Base-by-base conservation (phyloP, 1,139 yeast genomes). In the Nakaseomyces nivariensis region DNA sequence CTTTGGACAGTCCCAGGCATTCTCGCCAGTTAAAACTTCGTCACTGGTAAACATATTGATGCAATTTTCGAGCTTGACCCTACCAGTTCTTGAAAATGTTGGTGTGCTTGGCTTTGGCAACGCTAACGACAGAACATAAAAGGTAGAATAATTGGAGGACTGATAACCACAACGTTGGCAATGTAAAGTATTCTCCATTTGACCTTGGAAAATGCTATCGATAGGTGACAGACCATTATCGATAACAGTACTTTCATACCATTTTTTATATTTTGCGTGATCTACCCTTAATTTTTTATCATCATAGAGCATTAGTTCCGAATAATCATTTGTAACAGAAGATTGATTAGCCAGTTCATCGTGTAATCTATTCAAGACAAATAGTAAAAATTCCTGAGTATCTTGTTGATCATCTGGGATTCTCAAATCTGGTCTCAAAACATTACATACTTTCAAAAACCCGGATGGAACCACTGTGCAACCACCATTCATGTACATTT, bases 401-500 rank as follows among this genome's bases (percentile, higher is more conserved):
- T 85, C 94, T 62, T 85, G 92, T 59, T 85, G 94, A 57, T 82
- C 86, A 55, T 73, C 67, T 0, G 90, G 90, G 9, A 84, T 82
- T 55, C 73, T 71, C 49, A 83, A 74, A 56, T 80, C 85, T 0
- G 88, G 88, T 56, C 82, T 79, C 37, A 82, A 60, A 4, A 67
- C 56, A 9, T 79, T 69, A 47, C 85, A 73, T 1, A 75, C 68
- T 51, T 81, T 72, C 40, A 83, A 68, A 57, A 84, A 82, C 48
- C 79, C 78, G 8, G 79, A 74, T 3, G 90, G 88, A 0, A 82
- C 80, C 40, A 83, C 78, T 0, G 82, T 74, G 40, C 77, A 76
- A 6, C 82, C 79, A 4, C 85, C 85, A 60, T 78, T 77, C 50
- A 70, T 50, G 48, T 63, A 68, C 74, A 72, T 71, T 54, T 72